phyloP scores from a whole-genome alignment of 75 land plant species.

The Pinus albicaulis region DNA sequence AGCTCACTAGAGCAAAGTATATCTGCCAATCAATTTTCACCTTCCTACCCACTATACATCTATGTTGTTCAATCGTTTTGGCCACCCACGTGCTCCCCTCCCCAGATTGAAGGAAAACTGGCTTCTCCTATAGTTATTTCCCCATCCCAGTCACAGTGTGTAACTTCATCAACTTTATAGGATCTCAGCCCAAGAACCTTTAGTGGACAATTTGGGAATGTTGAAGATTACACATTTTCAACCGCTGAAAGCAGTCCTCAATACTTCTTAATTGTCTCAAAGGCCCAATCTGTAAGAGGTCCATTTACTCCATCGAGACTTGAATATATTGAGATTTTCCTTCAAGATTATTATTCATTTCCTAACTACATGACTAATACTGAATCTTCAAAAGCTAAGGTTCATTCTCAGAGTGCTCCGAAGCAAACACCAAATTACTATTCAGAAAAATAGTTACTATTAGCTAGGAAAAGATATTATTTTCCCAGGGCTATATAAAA shows the following conservation, averaged over 20 bases:
- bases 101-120: conserved; percentile 5
- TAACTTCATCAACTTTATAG: conserved; percentile 19
- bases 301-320: conserved; percentile 23
- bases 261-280: conserved; percentile 32
- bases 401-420: conserved; percentile 85
- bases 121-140: conserved; percentile 17
- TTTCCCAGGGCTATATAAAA: conserved; percentile 40
- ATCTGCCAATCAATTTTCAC: background rate
- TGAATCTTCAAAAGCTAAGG: conserved; percentile 90
- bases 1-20: conserved; percentile 22
- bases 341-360: conserved; percentile 42
- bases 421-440: conserved; percentile 70
- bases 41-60: background rate
- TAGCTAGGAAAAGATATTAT: conserved; percentile 23
- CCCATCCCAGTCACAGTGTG: conserved; percentile 38
- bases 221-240: conserved; percentile 55
- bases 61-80: background rate
- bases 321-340: conserved; percentile 38
- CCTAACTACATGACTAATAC: conserved; percentile 98
- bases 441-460: conserved; percentile 10
- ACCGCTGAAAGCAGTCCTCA: conserved; percentile 81
- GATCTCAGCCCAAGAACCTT: conserved; percentile 62
- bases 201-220: conserved; percentile 55
- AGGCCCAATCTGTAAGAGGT: conserved; percentile 14
- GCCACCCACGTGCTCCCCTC: conserved; percentile 4